Conservation (phyloP, 495 filamentous ascomycete genomes). For the Hypoxylon fuscum region DNA sequence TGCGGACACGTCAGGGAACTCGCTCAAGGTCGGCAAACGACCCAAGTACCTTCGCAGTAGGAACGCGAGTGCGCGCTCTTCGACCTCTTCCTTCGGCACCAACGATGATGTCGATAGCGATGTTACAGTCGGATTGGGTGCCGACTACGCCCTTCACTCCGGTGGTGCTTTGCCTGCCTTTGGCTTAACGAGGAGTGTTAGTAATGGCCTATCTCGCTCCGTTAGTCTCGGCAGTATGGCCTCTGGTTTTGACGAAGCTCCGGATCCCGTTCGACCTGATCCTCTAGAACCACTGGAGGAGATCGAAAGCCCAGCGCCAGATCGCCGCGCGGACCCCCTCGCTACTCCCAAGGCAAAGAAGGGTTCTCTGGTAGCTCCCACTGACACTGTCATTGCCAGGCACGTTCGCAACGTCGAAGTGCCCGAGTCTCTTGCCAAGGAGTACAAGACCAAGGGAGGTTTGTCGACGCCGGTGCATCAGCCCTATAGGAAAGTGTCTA, state of each 20-base stretch:
- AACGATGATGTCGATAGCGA: slow-evolving; percentile 72
- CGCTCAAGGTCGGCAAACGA: slow-evolving; percentile 57
- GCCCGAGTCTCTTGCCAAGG: slow-evolving; percentile 84
- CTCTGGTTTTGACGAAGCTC: slow-evolving; percentile 84
- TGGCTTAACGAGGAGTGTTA: slow-evolving; percentile 61
- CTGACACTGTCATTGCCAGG: slow-evolving; percentile 87
- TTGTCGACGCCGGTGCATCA: slow-evolving; percentile 58
- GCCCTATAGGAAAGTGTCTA: slow-evolving; percentile 53
- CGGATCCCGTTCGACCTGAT: slow-evolving; percentile 63
- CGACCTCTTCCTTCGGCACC: slow-evolving; percentile 76
- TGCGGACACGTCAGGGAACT: slow-evolving; percentile 41
- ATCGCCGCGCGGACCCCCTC: slow-evolving; percentile 45
- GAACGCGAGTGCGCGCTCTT: slow-evolving; percentile 79
- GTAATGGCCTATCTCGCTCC: slow-evolving; percentile 73
- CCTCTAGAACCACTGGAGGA: slow-evolving; percentile 62
- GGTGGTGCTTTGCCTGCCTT: slow-evolving; percentile 75
- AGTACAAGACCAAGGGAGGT: slow-evolving; percentile 73
- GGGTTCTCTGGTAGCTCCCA: slow-evolving; percentile 67
- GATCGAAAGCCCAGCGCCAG: slow-evolving; percentile 50
- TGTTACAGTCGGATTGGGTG: slow-evolving; percentile 70
- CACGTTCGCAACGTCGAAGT: slow-evolving; percentile 89
- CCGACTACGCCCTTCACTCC: slow-evolving; percentile 85
- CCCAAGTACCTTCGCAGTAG: slow-evolving; percentile 79
- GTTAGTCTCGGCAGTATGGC: slow-evolving; percentile 94
- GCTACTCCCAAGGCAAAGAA: slow-evolving; percentile 61